These are phyloP conservation scores for Populus hybrid DNA, from an alignment of 441 rosid species.

Conservation along the genomic window DNA sequence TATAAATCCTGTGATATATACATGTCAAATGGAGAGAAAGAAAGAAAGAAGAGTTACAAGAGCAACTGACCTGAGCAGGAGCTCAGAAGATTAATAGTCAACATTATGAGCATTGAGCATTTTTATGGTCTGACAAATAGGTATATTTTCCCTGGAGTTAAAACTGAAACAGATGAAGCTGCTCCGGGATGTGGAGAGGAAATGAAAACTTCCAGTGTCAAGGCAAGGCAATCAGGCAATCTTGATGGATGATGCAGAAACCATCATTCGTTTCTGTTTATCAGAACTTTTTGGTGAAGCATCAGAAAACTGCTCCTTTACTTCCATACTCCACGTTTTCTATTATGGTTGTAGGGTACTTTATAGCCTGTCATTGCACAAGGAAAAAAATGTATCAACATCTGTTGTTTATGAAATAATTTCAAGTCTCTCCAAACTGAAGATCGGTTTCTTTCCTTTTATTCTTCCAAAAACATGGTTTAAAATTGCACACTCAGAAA, in stretches of 20 bases:
- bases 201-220: slow-evolving; percentile 2
- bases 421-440: slow-evolving; percentile 26
- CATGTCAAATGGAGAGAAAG: slow-evolving; percentile 13
- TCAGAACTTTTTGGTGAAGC: slow-evolving; percentile 26
- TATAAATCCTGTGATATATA: slow-evolving; percentile 31
- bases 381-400: slow-evolving; percentile 21
- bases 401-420: slow-evolving; percentile 23
- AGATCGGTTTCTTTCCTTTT: slow-evolving; percentile 30
- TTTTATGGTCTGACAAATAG: too few species aligned
- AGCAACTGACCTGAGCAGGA: slow-evolving; percentile 6
- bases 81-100: slow-evolving; percentile 15
- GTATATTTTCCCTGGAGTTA: too few species aligned
- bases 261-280: background rate
- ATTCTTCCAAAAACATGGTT: slow-evolving; percentile 26
- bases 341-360: too few species aligned
- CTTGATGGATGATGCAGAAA: slow-evolving; percentile 6
- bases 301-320: slow-evolving; percentile 18
- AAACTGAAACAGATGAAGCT: slow-evolving; percentile 15
- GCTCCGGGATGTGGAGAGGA: slow-evolving; percentile 7
- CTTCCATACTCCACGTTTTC: slow-evolving; percentile 9
- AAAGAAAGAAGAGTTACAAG: too few species aligned
- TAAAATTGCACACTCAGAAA: slow-evolving; percentile 51
- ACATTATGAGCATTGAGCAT: slow-evolving; percentile 17
- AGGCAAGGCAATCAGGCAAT: background rate
- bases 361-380: slow-evolving; percentile 30